Evolutionary conservation across 805 yeast species (phyloP).

Genomic region (Metschnikowia drakensbergensis): DNA sequence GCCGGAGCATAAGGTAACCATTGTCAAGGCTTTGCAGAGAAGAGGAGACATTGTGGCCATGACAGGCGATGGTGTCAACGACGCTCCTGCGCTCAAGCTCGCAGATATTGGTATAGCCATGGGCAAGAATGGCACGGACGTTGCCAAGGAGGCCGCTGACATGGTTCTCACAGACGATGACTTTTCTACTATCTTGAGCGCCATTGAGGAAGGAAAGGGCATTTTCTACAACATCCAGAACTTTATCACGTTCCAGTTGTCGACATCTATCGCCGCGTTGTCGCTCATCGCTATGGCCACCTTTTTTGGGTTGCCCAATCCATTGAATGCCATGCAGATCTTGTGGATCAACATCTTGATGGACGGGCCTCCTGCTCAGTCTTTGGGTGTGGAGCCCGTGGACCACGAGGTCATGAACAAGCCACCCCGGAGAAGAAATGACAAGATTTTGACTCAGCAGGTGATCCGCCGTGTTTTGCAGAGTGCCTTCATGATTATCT

Average conservation of each 20-base stretch:
- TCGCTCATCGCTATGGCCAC: slow-evolving; percentile 86
- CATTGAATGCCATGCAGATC: slow-evolving; percentile 97
- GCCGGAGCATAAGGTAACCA: slow-evolving; percentile 88
- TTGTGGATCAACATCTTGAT: slow-evolving; percentile 94
- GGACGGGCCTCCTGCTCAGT: slow-evolving; percentile 99
- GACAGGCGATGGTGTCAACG: slow-evolving; percentile 99
- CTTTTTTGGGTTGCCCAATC: slow-evolving; percentile 83
- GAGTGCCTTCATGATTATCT: slow-evolving; percentile 71
- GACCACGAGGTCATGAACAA: slow-evolving; percentile 92
- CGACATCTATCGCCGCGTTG: slow-evolving; percentile 93
- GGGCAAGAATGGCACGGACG: slow-evolving; percentile 95
- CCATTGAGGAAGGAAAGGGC: slow-evolving; percentile 97
- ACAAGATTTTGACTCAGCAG: slow-evolving; percentile 69
- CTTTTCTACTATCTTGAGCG: slow-evolving; percentile 87
- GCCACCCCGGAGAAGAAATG: slow-evolving; percentile 91
- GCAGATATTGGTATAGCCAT: slow-evolving; percentile 96
- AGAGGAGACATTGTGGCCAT: slow-evolving; percentile 95
- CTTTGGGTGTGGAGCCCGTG: slow-evolving; percentile 95
- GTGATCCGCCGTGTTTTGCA: slow-evolving; percentile 71
- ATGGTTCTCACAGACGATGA: slow-evolving; percentile 97
- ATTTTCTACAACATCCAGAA: slow-evolving; percentile 94
- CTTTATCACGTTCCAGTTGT: slow-evolving; percentile 90
- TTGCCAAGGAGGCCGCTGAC: slow-evolving; percentile 97
- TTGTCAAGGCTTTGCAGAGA: slow-evolving; percentile 83
- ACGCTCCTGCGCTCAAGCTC: slow-evolving; percentile 95